Evolutionary conservation across 2,329 filamentous ascomycete genomes (phyloP).

Genomic region (Colletotrichum costaricense): DNA sequence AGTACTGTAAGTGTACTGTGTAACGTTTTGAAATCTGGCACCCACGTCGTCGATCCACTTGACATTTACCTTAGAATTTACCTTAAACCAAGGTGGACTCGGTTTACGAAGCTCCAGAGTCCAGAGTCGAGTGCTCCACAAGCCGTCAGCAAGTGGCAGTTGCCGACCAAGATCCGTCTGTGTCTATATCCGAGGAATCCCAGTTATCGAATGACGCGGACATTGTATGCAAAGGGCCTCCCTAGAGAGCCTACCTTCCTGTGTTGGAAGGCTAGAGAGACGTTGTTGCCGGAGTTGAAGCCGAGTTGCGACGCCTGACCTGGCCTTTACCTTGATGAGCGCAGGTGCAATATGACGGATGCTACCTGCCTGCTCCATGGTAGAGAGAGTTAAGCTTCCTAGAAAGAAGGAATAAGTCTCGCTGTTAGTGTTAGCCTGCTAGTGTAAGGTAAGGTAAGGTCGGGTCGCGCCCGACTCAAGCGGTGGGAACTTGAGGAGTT

Average conservation of each 20-base stretch:
- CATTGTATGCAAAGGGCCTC: background rate
- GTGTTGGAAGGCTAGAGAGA: background rate
- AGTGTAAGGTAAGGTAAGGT: background rate
- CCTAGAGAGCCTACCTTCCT: background rate
- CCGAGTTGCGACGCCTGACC: background rate
- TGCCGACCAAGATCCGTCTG: background rate
- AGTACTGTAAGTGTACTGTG: too few species aligned
- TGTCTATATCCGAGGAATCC: background rate
- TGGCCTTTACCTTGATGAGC: background rate
- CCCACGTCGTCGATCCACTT: background rate
- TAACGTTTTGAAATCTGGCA: background rate
- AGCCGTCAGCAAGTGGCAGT: background rate
- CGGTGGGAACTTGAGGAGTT: background rate
- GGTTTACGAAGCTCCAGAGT: background rate
- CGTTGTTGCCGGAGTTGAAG: background rate
- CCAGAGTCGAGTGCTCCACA: background rate
- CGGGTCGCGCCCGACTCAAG: constrained; percentile 25
- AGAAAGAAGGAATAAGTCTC: background rate
- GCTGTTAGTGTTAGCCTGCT: background rate
- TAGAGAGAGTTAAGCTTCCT: background rate
- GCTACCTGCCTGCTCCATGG: constrained; percentile 12
- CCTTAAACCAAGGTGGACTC: background rate
- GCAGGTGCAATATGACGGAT: background rate
- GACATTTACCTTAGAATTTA: background rate
- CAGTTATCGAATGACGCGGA: background rate